Conservation (phyloP, 768 basidiomycete species). For the Serendipita vermifera region DNA sequence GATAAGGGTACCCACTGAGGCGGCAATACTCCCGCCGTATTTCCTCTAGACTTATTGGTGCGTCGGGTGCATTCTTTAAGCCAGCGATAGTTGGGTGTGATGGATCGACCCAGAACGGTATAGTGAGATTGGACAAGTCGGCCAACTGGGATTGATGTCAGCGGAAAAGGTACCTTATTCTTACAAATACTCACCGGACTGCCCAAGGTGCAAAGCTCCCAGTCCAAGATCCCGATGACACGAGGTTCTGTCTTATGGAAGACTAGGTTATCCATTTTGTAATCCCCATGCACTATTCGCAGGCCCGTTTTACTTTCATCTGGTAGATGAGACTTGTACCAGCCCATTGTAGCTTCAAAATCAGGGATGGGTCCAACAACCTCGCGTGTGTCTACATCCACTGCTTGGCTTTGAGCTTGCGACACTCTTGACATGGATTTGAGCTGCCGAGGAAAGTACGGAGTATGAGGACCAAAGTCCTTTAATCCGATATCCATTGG, state of each 20-base stretch:
- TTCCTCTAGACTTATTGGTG: slow-evolving; percentile 53
- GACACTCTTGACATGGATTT: slow-evolving; percentile 78
- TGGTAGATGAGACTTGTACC: slow-evolving; percentile 65
- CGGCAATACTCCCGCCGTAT: slow-evolving; percentile 75
- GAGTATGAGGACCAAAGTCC: slow-evolving; percentile 55
- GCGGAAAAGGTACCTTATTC: slow-evolving; percentile 19
- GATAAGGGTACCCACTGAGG: slow-evolving; percentile 51
- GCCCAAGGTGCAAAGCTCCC: slow-evolving; percentile 94
- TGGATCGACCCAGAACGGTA: slow-evolving; percentile 49
- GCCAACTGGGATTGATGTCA: slow-evolving; percentile 38
- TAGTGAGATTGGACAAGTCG: slow-evolving; percentile 81
- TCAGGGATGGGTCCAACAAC: slow-evolving; percentile 57
- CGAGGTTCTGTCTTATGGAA: slow-evolving; percentile 86
- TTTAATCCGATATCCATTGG: slow-evolving; percentile 55
- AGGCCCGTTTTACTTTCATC: slow-evolving; percentile 61
- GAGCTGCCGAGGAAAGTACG: slow-evolving; percentile 91
- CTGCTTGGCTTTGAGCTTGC: slow-evolving; percentile 53
- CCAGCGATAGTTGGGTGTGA: slow-evolving; percentile 30
- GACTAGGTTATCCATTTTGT: slow-evolving; percentile 93
- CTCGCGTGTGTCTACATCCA: slow-evolving; percentile 47
- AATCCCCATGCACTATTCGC: slow-evolving; percentile 95
- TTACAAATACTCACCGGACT: slow-evolving; percentile 49
- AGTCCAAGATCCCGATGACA: slow-evolving; percentile 92
- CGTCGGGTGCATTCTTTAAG: slow-evolving; percentile 50
- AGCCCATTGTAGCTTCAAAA: slow-evolving; percentile 56